Evolutionary conservation across 2,329 filamentous ascomycete species (phyloP), one percentile per base, ranked within the genome.

Genomic region (Fusarium sp.): DNA sequence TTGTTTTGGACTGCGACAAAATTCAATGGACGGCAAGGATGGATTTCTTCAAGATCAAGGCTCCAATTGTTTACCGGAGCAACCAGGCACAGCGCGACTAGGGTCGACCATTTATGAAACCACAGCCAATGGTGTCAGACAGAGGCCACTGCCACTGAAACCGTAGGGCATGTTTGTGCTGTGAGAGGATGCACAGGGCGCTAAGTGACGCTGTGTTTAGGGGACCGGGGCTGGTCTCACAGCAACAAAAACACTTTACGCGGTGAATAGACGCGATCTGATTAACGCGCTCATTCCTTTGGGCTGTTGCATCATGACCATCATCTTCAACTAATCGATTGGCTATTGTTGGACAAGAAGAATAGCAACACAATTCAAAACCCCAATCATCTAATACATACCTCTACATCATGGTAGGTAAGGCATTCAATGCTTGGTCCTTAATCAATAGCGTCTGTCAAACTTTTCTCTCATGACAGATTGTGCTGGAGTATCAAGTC

Each of bases 201-300:
- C 62, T 33, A 64, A 56, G 47, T 54, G 56, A 38, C 43, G 42
- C 52, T 53, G 52, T 55, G 31, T 43, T 64, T 53, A 52, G 59
- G 68, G 59, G 48, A 43, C 41, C 23, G 43, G 23, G 38, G 16
- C 11, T 11, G 24, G 68, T 65, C 63, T 70, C 67, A 49, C 50
- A 54, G 62, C 67, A 72, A 71, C 68, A 73, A 68, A 70, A 63
- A 26, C 69, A 74, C 79, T 80, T 80, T 79, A 80, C 79, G 77
- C 79, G 79, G 73, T 69, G 46, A 65, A 43, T 31, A 16, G 21
- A 75, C 77, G 75, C 73, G 74, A 28, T 63, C 67, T 67, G 71
- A 66, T 41, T 20, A 44, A 68, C 71, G 69, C 58, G 64, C 61
- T 61, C 64, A 38, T 62, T 64, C 56, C 38, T 29, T 57, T 47